Evolutionary conservation across 2,329 filamentous ascomycete genomes (phyloP), one percentile per base, ranked within the genome.

Genomic region (Claviceps capensis): DNA sequence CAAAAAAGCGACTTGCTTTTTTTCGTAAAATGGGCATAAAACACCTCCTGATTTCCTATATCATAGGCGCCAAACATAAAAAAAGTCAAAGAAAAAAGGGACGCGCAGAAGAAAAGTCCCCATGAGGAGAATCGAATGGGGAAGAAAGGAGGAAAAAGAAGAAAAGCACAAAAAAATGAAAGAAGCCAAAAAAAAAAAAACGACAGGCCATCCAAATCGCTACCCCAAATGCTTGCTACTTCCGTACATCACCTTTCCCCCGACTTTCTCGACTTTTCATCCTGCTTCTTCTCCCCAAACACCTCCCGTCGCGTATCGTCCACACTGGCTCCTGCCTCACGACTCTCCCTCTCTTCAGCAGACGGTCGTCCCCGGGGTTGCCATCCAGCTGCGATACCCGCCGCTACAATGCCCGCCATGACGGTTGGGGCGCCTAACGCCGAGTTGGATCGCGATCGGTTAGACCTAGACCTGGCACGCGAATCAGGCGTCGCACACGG

Each of bases 351-450:
- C 37, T 62, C 61, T 38, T 60, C 60, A 2, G 61, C 59, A 19
- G 62, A 61, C 41, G 57, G 59, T 43, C 78, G 70, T 54, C 83
- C 82, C 51, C 82, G 77, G 1, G 86, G 86, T 47, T 84, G 86
- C 85, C 85, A 90, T 34, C 83, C 84, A 14, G 82, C 85, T 37
- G 81, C 85, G 37, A 90, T 79, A 61, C 83, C 84, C 44, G 85
- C 86, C 8, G 85, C 86, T 48, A 90, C 80, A 53, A 90, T 83
- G 55, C 86, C 86, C n/a, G 86, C 84, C 86, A 89, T 89, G 55
- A 88, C 85, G 7, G 83, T 82, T 1, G 85, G 82, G 2, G 85
- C 83, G 11, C 82, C 85, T 11, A 90, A 74, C 1, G 84, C 84
- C 30, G 85, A 88, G 65, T 83, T 83, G 42, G 77, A 79, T 53